Evolutionary conservation across 768 basidiomycete genomes (phyloP), one percentile per base, ranked within the genome.

Genomic region (Phylloporus sp.): DNA sequence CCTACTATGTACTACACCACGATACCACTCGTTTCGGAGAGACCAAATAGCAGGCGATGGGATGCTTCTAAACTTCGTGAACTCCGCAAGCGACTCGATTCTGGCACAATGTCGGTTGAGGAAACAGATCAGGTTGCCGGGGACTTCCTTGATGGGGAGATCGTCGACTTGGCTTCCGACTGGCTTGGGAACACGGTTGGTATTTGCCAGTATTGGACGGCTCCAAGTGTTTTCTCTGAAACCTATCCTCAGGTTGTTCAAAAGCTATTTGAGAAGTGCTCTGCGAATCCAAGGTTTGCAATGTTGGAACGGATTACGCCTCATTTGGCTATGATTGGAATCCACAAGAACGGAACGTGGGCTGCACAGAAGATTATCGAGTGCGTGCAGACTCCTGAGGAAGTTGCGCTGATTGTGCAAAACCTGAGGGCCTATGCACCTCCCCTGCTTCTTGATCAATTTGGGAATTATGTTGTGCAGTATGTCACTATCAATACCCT

Each of bases 331-430:
- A 90, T 90, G 81, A 96, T 98, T 54, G 96, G 96, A 22, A 93
- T 95, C 46, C 96, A 99, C 75, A 98, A 98, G 75, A 98, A 99
- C 56, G 96, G 96, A 23, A 99, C 96, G 1, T 98, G 96, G 96
- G 95, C 95, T 3, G 94, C 94, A 4, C 96, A 99, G 69, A 98
- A 97, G 77, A 92, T 96, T 62, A 98, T 98, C 48, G 93, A 97
- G 69, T 95, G 92, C 52, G 89, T 93, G 35, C 80, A 84, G 46
- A 84, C 77, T 26, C 82, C 87, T 15, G 92, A 96, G 44, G 96
- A 99, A 65, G 78, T 93, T 44, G 75, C 75, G 6, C 67, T 95
- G 32, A 83, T 99, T 59, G 82, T 89, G 36, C 84, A 86, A 63
- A 88, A 95, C 62, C 69, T 99, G 49, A 75, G 89, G 49, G 84